Evolutionary conservation across 805 yeast species (phyloP).

Genomic region (Teunomyces cretensis): DNA sequence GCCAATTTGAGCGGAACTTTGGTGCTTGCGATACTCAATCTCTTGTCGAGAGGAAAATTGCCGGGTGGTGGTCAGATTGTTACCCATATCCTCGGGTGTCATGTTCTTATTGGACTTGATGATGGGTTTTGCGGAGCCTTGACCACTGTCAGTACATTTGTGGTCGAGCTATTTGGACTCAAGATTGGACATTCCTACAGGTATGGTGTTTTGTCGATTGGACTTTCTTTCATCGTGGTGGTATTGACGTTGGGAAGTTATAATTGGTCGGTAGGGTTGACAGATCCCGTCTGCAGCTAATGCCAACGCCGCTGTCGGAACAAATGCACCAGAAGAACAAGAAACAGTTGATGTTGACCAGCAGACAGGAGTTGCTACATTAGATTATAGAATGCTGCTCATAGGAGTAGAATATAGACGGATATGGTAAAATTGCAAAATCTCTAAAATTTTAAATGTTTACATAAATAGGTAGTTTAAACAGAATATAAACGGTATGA

Average conservation of each 20-base stretch:
- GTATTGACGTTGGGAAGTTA: constrained; percentile 70
- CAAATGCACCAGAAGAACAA: not conserved
- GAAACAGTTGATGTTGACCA: no score
- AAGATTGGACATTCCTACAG: constrained; percentile 36
- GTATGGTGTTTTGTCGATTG: constrained; percentile 53
- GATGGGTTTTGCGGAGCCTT: constrained; percentile 72
- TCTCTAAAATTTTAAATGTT: no score
- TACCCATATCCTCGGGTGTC: constrained; percentile 40
- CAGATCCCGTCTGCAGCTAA: constrained; percentile 5
- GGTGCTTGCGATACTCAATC: constrained; percentile 42
- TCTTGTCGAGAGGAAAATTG: constrained; percentile 46
- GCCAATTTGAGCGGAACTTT: constrained; percentile 30
- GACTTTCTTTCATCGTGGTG: constrained; percentile 46
- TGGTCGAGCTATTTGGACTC: constrained; percentile 55
- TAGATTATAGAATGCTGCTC: no score
- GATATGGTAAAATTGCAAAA: no score
- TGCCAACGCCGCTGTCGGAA: no score
- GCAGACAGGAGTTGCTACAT: no score
- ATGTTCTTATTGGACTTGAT: constrained; percentile 51
- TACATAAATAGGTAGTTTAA: no score
- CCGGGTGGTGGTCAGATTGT: constrained; percentile 24
- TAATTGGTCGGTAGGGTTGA: constrained; percentile 61
- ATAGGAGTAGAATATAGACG: no score
- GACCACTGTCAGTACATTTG: constrained; percentile 77
- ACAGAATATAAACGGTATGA: no score